Percentiles rank a stretch among this genome's conserved stretches.
These are phyloP conservation scores for Xylogone sp. DNA, from an alignment of 2,329 filamentous ascomycete genomes.

Conservation along the genomic window DNA sequence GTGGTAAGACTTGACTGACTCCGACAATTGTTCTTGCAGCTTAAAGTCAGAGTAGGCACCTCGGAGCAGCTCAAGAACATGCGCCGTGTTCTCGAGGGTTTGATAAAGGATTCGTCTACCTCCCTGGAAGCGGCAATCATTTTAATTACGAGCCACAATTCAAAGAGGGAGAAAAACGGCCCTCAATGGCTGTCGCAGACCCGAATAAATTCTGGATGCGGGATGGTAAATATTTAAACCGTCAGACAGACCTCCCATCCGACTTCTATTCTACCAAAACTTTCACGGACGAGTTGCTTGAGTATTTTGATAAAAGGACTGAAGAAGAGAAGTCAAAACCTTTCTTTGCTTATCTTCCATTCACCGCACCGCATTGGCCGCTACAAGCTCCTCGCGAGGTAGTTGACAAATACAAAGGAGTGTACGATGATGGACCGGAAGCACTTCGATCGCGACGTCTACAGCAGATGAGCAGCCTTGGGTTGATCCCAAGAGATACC, in stretches of 20 bases:
- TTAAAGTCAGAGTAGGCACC: constrained; percentile 29
- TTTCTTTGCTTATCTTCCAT: constrained; percentile 47
- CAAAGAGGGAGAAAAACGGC: constrained; percentile 15
- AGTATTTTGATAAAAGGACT: neutral
- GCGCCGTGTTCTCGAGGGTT: constrained; percentile 49
- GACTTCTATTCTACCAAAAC: constrained; percentile 4
- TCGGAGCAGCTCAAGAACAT: constrained; percentile 46
- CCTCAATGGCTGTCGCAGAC: constrained; percentile 34
- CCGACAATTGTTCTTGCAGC: too few species aligned
- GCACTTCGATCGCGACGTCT: constrained; percentile 49
- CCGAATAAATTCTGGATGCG: too few species aligned
- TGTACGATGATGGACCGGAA: constrained; percentile 59
- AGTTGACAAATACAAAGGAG: constrained; percentile 36
- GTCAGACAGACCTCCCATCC: constrained; percentile 11
- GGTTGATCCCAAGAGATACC: neutral
- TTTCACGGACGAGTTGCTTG: constrained; percentile 3
- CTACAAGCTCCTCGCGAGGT: constrained; percentile 38
- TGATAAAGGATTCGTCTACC: constrained; percentile 45
- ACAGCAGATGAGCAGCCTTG: constrained; percentile 51
- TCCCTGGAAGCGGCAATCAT: constrained; percentile 46
- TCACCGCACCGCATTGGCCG: constrained; percentile 51
- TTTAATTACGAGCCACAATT: constrained; percentile 29
- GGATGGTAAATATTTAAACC: constrained; percentile 35
- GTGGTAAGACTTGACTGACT: constrained; percentile 41
- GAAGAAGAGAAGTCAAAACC: constrained; percentile 24